Percentiles rank a stretch among this genome's conserved stretches.
Conservation (phyloP, 176 grass and related monocot species). For the Triticum urartu region DNA sequence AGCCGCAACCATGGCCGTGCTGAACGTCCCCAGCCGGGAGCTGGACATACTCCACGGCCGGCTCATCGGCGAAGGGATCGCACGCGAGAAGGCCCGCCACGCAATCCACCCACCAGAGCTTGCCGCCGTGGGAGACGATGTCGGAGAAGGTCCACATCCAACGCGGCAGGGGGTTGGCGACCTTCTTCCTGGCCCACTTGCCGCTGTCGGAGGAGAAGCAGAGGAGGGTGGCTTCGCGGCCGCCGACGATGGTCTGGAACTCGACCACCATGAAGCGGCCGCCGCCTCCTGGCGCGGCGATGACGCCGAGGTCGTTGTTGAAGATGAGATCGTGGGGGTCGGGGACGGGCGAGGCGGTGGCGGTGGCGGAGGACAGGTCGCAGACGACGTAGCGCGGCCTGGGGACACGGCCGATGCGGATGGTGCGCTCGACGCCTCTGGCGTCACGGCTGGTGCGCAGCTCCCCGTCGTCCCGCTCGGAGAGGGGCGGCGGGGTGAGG, state of each 20-base stretch:
- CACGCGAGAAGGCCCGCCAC: background rate
- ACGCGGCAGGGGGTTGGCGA: background rate
- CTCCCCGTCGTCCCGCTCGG: background rate
- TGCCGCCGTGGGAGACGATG: slow-evolving; percentile 3
- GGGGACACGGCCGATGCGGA: background rate
- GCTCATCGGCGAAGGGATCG: slow-evolving; percentile 2
- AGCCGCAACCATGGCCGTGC: background rate
- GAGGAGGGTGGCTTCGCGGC: background rate
- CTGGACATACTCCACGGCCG: background rate
- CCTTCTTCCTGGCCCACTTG: background rate
- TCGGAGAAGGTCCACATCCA: background rate
- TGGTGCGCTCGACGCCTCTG: background rate
- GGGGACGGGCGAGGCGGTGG: background rate
- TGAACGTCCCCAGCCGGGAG: background rate
- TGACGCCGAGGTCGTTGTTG: slow-evolving; percentile 13
- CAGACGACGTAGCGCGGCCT: background rate
- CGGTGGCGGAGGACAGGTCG: background rate
- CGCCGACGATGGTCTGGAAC: slow-evolving; percentile 4
- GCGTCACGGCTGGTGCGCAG: background rate
- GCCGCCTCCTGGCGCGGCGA: background rate
- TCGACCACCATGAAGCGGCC: background rate
- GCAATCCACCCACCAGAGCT: slow-evolving; percentile 20
- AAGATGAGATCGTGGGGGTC: background rate
- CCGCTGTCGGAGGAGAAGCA: background rate
- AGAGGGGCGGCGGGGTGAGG: background rate